These are phyloP conservation scores for Hyphopichia buzzinii DNA, from an alignment of 1,139 yeast genomes.

Conservation along the genomic window DNA sequence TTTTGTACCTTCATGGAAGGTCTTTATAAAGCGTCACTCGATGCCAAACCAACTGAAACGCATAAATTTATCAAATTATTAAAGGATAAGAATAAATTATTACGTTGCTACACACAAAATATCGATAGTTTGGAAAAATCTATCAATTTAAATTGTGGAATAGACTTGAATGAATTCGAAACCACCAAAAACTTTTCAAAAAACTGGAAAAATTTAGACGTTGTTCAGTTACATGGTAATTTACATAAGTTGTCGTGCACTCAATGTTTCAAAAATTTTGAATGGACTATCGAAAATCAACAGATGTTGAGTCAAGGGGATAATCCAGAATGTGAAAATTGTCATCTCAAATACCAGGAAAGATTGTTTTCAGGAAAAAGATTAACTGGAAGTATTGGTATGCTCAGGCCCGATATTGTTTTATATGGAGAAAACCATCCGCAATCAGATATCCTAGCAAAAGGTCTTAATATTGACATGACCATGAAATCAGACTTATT, in stretches of 20 bases:
- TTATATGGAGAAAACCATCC: constrained; percentile 82
- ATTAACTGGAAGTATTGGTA: constrained; percentile 55
- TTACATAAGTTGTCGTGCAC: constrained; percentile 74
- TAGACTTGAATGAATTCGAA: constrained; percentile 31
- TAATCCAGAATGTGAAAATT: constrained; percentile 63
- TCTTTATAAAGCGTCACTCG: constrained; percentile 57
- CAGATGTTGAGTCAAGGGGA: constrained; percentile 47
- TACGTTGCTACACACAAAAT: constrained; percentile 83
- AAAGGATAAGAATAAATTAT: constrained; percentile 62
- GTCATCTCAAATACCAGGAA: constrained; percentile 51
- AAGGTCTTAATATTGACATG: constrained; percentile 56
- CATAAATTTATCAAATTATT: constrained; percentile 72
- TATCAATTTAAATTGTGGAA: constrained; percentile 45
- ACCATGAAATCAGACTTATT: constrained; percentile 60
- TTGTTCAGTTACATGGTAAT: constrained; percentile 89
- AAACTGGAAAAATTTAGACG: constrained; percentile 65
- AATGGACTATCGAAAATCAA: constrained; percentile 60
- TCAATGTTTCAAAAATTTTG: constrained; percentile 54
- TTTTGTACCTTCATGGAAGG: constrained; percentile 84
- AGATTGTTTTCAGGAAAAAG: constrained; percentile 63
- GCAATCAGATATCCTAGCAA: constrained; percentile 62
- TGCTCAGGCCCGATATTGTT: constrained; percentile 71
- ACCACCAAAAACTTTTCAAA: constrained; percentile 26
- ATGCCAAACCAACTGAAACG: constrained; percentile 79
- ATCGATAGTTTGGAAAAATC: constrained; percentile 50